Evolutionary conservation across 805 yeast species (phyloP), one percentile per base, ranked within the genome.

Genomic region (Debaryomyces tyrocola): DNA sequence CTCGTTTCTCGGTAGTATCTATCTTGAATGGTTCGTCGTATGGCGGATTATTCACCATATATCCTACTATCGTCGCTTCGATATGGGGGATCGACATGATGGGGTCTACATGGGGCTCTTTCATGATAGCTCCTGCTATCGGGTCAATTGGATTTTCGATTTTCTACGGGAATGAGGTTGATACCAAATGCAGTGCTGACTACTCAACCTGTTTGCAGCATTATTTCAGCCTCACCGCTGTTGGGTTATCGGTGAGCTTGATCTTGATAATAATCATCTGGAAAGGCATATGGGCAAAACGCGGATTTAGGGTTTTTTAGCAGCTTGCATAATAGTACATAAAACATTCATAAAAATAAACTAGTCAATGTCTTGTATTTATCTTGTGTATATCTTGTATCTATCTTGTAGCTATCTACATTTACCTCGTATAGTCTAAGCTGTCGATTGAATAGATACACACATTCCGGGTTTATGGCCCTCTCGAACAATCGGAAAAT

Each of bases 41-140:
- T 59, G 97, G 98, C 28, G 88, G 91, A 0, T 60, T 88, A 4
- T 92, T 89, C 69, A 90, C 98, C 0, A 67, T 89, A 5, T 87
- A 83, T 55, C 98, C 99, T 3, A 86, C 96, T 0, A 75, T 90
- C 11, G 81, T 90, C 12, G 85, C 96, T 1, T 74, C 84, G 4
- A 80, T 87, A 2, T 94, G 96, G 90, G 97, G 97, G 0, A 77
- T 87, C 18, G 90, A 87, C 37, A 78, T 87, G 29, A 82, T 92
- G 65, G 98, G 97, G 0, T 87, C 96, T 2, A 87, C 92, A 1
- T 92, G 96, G 89, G 97, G 97, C 2, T 72, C 86, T 20, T 87
- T 90, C 62, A 85, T 90, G 78, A 75, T 87, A 31, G 94, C 95
- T 0, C 96, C 97, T 2, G 96, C 97, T 0, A 52, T 88, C 2